These are phyloP conservation scores for Strigomonas culicis DNA, from an alignment of 208 protist genomes.

Conservation along the genomic window DNA sequence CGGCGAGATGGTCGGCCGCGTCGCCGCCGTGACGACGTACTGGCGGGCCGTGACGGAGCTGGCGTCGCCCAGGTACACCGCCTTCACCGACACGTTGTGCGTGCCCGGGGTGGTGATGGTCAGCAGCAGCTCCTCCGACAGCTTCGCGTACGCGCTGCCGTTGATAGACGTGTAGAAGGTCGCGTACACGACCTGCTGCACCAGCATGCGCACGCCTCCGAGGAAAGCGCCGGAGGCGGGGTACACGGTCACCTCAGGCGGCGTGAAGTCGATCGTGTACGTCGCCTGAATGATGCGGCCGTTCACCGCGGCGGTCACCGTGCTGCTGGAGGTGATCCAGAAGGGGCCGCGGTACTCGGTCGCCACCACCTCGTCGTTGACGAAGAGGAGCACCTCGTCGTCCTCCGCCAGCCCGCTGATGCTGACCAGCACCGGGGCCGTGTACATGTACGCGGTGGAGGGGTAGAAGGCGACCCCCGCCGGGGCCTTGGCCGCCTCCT, in stretches of 20 bases:
- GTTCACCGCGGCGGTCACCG: slow-evolving; percentile 48
- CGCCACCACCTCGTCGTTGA: slow-evolving; percentile 28
- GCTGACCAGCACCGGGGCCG: slow-evolving; percentile 35
- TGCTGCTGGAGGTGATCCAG: slow-evolving; percentile 37
- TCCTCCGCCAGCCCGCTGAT: slow-evolving; percentile 22
- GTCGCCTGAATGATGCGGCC: slow-evolving; percentile 14
- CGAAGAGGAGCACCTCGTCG: slow-evolving; percentile 35
- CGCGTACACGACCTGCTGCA: slow-evolving; percentile 24
- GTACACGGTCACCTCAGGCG: slow-evolving; percentile 32
- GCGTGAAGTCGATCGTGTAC: slow-evolving; percentile 36
- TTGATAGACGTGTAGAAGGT: slow-evolving; percentile 51
- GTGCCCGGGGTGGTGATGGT: slow-evolving; percentile 23
- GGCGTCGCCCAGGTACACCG: slow-evolving; percentile 38
- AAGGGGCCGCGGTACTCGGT: slow-evolving; percentile 41
- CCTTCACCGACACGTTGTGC: slow-evolving; percentile 23
- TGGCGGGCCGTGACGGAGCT: slow-evolving; percentile 17
- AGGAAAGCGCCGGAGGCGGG: slow-evolving; percentile 52
- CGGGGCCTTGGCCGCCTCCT: slow-evolving; percentile 5
- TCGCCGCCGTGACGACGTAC: slow-evolving; percentile 39
- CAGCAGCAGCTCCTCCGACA: slow-evolving; percentile 23
- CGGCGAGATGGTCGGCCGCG: slow-evolving; percentile 23
- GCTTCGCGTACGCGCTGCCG: slow-evolving; percentile 13
- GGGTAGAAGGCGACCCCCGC: slow-evolving; percentile 26
- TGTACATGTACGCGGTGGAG: slow-evolving; percentile 22
- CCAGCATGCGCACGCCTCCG: slow-evolving; percentile 44